Conservation (phyloP, 495 filamentous ascomycete species). For the Aspergillus sclerotioniger region DNA sequence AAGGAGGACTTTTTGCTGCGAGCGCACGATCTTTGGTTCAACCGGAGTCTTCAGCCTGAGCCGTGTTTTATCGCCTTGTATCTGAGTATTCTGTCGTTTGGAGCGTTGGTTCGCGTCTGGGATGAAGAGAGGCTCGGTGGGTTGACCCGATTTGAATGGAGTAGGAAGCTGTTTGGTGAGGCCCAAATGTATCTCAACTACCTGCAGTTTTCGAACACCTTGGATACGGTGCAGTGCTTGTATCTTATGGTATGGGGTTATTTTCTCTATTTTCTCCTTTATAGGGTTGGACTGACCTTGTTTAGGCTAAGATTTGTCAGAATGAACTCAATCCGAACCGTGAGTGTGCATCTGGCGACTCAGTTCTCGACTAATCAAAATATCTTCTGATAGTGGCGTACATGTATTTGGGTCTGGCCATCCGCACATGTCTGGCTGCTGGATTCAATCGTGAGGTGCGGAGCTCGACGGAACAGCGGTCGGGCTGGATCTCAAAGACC, state of each 20-base stretch:
- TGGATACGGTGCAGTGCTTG: constrained; percentile 42
- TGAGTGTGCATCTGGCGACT: constrained; percentile 11
- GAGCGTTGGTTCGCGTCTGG: constrained; percentile 39
- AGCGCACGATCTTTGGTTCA: constrained; percentile 40
- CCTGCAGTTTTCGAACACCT: constrained; percentile 38
- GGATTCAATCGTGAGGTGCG: constrained; percentile 41
- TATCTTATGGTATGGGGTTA: constrained; percentile 36
- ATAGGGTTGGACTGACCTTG: not conserved
- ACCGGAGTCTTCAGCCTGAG: constrained; percentile 28
- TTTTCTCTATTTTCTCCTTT: not conserved
- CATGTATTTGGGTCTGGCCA: constrained; percentile 43
- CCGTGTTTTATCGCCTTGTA: constrained; percentile 42
- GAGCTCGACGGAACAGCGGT: constrained; percentile 32
- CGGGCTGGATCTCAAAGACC: constrained; percentile 42
- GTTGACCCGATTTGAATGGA: constrained; percentile 41
- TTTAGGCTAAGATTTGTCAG: constrained; percentile 42
- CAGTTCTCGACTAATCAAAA: constrained; percentile 4
- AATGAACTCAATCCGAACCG: constrained; percentile 44
- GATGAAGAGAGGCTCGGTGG: constrained; percentile 37
- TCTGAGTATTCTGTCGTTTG: constrained; percentile 40
- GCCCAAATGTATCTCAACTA: constrained; percentile 39
- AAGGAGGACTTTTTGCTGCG: constrained; percentile 38
- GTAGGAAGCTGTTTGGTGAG: constrained; percentile 42
- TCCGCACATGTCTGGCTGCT: constrained; percentile 42
- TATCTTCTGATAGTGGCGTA: constrained; percentile 34